These are phyloP conservation scores for Aureobasidium sp. DNA, from an alignment of 2,329 filamentous ascomycete species.

Conservation along the genomic window DNA sequence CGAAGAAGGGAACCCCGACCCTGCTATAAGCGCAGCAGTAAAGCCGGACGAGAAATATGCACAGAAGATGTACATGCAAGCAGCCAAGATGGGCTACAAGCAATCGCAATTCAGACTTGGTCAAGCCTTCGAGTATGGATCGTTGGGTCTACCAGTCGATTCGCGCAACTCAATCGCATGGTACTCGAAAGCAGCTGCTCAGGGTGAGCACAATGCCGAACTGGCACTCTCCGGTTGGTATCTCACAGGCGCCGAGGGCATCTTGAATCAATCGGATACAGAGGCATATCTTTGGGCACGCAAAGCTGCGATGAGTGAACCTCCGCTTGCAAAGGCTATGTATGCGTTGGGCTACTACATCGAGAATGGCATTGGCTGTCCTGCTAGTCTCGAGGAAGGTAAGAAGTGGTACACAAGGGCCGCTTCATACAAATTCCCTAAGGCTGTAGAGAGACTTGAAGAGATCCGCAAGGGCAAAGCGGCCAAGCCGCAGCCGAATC, in stretches of 20 bases:
- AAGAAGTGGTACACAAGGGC: slow-evolving; percentile 98
- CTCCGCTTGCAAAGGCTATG: slow-evolving; percentile 74
- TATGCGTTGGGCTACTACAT: slow-evolving; percentile 99
- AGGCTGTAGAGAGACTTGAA: slow-evolving; percentile 84
- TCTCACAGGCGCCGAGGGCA: slow-evolving; percentile 78
- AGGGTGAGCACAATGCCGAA: slow-evolving; percentile 91
- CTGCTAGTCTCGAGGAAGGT: slow-evolving; percentile 82
- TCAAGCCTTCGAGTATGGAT: slow-evolving; percentile 80
- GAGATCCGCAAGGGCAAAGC: slow-evolving; percentile 62
- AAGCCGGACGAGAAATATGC: slow-evolving; percentile 77
- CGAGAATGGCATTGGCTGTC: slow-evolving; percentile 84
- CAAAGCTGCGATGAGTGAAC: slow-evolving; percentile 78
- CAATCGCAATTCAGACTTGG: slow-evolving; percentile 88
- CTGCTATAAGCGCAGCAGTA: slow-evolving; percentile 55
- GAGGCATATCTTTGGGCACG: slow-evolving; percentile 96
- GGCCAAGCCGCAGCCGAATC: slow-evolving; percentile 45
- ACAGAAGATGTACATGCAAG: slow-evolving; percentile 71
- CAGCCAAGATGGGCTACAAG: slow-evolving; percentile 85
- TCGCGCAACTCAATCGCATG: slow-evolving; percentile 79
- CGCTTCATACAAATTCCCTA: slow-evolving; percentile 94
- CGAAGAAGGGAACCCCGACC: slow-evolving; percentile 50
- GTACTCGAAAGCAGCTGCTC: slow-evolving; percentile 85
- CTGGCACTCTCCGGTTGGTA: slow-evolving; percentile 53
- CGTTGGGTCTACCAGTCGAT: slow-evolving; percentile 75
- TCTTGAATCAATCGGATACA: slow-evolving; percentile 84